phyloP scores from a whole-genome alignment of 2,329 filamentous ascomycete species.

The Graphilbum fragrans region DNA sequence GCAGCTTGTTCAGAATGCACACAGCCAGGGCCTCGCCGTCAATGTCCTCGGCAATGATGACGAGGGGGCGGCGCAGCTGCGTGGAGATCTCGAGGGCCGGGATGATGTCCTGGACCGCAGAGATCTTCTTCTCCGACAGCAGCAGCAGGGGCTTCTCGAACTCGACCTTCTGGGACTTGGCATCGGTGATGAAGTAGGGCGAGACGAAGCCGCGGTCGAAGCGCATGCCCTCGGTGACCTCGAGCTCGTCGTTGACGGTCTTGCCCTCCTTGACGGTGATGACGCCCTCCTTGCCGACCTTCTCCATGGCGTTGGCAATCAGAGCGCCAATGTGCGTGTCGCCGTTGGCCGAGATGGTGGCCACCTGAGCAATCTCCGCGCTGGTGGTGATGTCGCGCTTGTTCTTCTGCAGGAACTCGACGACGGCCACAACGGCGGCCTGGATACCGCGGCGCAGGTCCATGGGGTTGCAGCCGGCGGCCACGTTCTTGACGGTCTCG shows the following conservation, averaged over 20 bases:
- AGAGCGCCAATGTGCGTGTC: constrained; percentile 90
- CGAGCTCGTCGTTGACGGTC: constrained; percentile 93
- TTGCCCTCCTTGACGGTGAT: constrained; percentile 99
- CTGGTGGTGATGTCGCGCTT: constrained; percentile 97
- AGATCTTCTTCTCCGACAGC: constrained; percentile 99
- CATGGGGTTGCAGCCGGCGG: constrained; percentile 99
- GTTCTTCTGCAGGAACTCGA: constrained; percentile 88
- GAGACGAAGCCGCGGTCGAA: constrained; percentile 99
- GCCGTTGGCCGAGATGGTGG: constrained; percentile 95
- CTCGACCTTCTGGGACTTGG: constrained; percentile 98
- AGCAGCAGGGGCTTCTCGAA: constrained; percentile 99
- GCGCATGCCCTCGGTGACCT: constrained; percentile 99
- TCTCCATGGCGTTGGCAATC: constrained; percentile 98
- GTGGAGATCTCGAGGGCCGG: constrained; percentile 95
- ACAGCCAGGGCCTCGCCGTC: constrained; percentile 97
- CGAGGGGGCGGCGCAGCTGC: constrained; percentile 83
- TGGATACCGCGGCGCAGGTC: constrained; percentile 95
- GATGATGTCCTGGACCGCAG: constrained; percentile 96
- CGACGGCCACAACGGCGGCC: constrained; percentile 87
- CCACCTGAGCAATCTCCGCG: constrained; percentile 93
- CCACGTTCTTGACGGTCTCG: constrained; percentile 99
- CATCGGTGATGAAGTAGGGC: constrained; percentile 99
- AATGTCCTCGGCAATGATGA: constrained; percentile 99
- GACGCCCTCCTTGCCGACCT: constrained; percentile 99
- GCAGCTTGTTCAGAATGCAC: constrained; percentile 99